Conservation (phyloP, 805 yeast species). For the Candida easanensis region DNA sequence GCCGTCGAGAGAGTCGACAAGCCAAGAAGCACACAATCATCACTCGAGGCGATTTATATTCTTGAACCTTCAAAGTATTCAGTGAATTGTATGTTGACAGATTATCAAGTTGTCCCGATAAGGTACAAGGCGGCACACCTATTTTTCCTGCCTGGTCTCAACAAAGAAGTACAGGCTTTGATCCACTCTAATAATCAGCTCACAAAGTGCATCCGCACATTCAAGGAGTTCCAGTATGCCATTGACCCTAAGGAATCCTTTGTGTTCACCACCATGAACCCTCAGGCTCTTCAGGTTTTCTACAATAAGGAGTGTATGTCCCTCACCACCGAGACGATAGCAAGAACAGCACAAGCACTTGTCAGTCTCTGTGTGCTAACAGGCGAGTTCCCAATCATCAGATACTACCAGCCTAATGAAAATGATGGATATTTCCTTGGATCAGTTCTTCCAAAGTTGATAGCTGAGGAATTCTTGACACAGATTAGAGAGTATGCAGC, state of each 20-base stretch:
- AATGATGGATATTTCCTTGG: conserved; percentile 49
- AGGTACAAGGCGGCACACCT: conserved; percentile 75
- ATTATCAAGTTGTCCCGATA: conserved; percentile 60
- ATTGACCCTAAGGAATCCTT: conserved; percentile 67
- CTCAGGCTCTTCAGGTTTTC: conserved; percentile 65
- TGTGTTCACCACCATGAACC: conserved; percentile 65
- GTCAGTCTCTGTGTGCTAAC: conserved; percentile 72
- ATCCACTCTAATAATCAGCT: conserved; percentile 31
- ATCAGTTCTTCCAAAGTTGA: conserved; percentile 56
- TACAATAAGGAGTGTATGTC: conserved; percentile 65
- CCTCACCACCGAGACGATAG: conserved; percentile 56
- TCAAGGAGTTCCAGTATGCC: conserved; percentile 44
- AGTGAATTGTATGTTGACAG: conserved; percentile 75
- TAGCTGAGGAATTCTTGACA: conserved; percentile 70
- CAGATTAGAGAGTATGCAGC: conserved; percentile 77
- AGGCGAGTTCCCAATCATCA: conserved; percentile 84
- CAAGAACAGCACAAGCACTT: conserved; percentile 58
- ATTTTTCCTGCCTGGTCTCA: conserved; percentile 63
- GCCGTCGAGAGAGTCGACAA: conserved; percentile 65
- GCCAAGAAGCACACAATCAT: conserved; percentile 55
- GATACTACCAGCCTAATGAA: conserved; percentile 62
- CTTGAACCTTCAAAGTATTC: conserved; percentile 67
- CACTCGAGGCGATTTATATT: conserved; percentile 78
- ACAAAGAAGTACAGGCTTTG: conserved; percentile 28
- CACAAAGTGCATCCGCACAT: conserved; percentile 27